Evolutionary conservation across 2,329 filamentous ascomycete genomes (phyloP).

Genomic region (Pseudovirgaria hyperparasitica): DNA sequence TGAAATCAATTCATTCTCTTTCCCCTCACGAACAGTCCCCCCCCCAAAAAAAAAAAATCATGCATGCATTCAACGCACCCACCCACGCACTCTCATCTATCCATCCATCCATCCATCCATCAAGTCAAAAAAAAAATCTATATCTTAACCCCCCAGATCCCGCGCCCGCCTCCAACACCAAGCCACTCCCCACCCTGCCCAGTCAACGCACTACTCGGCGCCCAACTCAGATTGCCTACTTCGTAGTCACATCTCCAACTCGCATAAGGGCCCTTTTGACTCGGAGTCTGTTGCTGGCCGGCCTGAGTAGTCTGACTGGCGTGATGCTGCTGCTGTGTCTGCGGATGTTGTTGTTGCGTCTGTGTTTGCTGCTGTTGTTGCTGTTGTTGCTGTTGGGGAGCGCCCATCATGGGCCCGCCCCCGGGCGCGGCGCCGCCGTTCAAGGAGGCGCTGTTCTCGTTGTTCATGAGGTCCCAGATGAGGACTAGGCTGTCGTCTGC

Average conservation of each 20-base stretch:
- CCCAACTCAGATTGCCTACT: constrained; percentile 75
- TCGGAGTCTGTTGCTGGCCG: constrained; percentile 24
- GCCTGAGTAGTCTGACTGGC: constrained; percentile 10
- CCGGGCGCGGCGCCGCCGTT: constrained; percentile 25
- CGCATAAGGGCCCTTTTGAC: constrained; percentile 54
- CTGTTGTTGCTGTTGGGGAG: constrained; percentile 16
- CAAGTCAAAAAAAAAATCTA: no score
- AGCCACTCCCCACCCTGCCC: constrained; percentile 70
- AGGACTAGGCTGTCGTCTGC: constrained; percentile 86
- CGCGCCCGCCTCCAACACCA: constrained; percentile 66
- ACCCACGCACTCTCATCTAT: no score
- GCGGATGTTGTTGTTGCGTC: no score
- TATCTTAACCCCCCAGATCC: constrained; percentile 63
- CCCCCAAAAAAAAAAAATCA: neutral
- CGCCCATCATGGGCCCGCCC: constrained; percentile 14
- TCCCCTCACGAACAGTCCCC: neutral
- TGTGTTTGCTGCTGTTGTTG: constrained; percentile 7
- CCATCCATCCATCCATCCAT: no score
- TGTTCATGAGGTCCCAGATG: constrained; percentile 83
- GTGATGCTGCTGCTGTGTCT: constrained; percentile 15
- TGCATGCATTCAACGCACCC: neutral
- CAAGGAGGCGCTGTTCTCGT: constrained; percentile 38
- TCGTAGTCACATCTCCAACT: constrained; percentile 82
- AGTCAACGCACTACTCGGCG: constrained; percentile 55
- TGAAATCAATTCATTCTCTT: neutral